Conservation (phyloP, 306 rosid species). For the Acmispon strigosus region DNA sequence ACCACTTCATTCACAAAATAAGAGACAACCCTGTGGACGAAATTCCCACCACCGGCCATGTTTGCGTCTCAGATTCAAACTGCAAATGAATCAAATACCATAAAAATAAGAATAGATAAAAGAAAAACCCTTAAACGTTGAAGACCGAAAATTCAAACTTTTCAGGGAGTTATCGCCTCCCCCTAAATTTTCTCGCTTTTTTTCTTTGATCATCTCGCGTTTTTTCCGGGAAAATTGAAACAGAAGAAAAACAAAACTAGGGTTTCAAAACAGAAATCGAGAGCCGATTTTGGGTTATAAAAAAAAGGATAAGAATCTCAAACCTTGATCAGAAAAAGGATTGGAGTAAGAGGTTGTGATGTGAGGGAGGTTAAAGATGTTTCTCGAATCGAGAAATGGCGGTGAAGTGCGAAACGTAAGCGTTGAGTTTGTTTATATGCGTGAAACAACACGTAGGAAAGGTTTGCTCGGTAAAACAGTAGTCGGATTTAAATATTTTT, state of each 20-base stretch:
- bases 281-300: background rate
- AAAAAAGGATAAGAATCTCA: background rate
- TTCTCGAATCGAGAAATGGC: background rate
- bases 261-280: background rate
- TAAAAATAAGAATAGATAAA: background rate
- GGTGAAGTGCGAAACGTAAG: background rate
- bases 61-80: constrained; percentile 22
- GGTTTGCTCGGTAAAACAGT: no score
- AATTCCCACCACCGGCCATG: constrained; percentile 52
- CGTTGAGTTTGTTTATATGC: background rate
- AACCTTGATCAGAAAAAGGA: constrained; percentile 3
- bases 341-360: background rate
- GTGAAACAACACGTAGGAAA: background rate
- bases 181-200: background rate
- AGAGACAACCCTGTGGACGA: constrained; percentile 28
- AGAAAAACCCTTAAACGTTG: background rate
- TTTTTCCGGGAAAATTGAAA: background rate
- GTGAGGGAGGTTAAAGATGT: background rate
- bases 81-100: background rate
- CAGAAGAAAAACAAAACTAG: background rate
- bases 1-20: constrained; percentile 42
- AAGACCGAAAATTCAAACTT: background rate
- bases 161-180: background rate
- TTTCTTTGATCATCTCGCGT: background rate
- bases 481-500: no score